Percentiles rank a stretch among this genome's conserved stretches.
Conservation (phyloP, 352 stramenopile genomes). For the Plasmopara muralis region DNA sequence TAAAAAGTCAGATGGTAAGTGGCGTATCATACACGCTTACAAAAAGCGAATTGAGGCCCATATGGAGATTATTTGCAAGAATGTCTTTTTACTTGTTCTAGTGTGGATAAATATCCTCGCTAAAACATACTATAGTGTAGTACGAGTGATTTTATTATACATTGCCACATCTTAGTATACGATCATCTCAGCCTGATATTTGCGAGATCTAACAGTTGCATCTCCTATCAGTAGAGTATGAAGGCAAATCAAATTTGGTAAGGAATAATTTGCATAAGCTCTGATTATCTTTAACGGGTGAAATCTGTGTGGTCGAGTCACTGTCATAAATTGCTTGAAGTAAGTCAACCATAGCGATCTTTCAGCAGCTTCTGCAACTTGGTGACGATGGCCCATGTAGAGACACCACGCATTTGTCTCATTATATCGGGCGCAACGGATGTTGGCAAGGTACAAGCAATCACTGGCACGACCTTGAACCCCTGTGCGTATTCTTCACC, state of each 20-base stretch:
- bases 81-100: neutral
- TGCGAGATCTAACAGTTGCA: too few relatives aligned
- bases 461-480: slow-evolving; percentile 15
- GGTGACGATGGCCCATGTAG: slow-evolving; percentile 19
- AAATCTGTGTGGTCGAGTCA: neutral
- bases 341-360: slow-evolving; percentile 26
- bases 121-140: too few relatives aligned
- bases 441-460: slow-evolving; percentile 19
- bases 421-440: slow-evolving; percentile 26
- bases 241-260: too few relatives aligned
- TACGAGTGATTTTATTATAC: too few relatives aligned
- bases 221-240: too few relatives aligned
- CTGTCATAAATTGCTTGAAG: slow-evolving; percentile 8
- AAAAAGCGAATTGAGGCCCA: neutral
- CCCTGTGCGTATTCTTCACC: slow-evolving; percentile 21
- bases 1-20: neutral
- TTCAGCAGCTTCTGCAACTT: slow-evolving; percentile 6
- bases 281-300: neutral
- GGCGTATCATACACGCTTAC: neutral
- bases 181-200: too few relatives aligned
- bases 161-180: too few relatives aligned
- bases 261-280: too few relatives aligned
- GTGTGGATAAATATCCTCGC: too few relatives aligned
- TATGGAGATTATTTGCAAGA: neutral
- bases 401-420: slow-evolving; percentile 38